Evolutionary conservation across 2,329 filamentous ascomycete genomes (phyloP).

Genomic region (Arthrinium puccinioides): DNA sequence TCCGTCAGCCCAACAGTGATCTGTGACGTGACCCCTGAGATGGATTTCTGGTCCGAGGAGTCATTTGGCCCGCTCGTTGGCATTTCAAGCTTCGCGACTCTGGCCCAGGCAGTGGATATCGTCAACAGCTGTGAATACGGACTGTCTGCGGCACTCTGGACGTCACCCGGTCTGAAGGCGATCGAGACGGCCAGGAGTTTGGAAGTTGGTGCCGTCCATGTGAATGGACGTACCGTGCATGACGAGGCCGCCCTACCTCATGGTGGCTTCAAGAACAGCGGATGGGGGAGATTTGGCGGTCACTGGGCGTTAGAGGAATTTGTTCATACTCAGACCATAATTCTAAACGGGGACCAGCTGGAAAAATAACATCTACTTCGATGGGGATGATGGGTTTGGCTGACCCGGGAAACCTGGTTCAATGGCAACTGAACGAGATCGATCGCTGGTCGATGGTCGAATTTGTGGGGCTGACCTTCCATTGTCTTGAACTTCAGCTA

Average conservation of each 20-base stretch:
- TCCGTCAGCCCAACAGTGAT: conserved; percentile 3
- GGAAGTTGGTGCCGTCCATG: conserved; percentile 12
- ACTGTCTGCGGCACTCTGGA: conserved; percentile 11
- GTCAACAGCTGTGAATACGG: conserved; percentile 11
- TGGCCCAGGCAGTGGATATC: conserved; percentile 10
- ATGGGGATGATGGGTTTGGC: no score
- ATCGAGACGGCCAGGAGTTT: conserved; percentile 7
- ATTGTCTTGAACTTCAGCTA: no score
- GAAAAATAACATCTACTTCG: no score
- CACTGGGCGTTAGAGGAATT: not conserved
- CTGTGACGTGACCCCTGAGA: conserved; percentile 9
- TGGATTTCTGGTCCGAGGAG: conserved; percentile 11
- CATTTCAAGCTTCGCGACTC: conserved; percentile 4
- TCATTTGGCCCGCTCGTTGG: conserved; percentile 13
- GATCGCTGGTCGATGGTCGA: no score
- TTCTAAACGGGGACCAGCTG: not conserved
- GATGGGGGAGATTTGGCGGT: conserved; percentile 14
- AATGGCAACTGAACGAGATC: no score
- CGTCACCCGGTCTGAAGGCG: conserved; percentile 4
- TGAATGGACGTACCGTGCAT: conserved; percentile 14
- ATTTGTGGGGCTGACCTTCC: no score
- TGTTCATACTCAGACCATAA: not conserved
- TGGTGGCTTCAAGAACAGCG: conserved; percentile 14
- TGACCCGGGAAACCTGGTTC: no score
- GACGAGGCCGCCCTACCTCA: conserved; percentile 14